Base-by-base conservation (phyloP, 2,329 filamentous ascomycete genomes). In the Arachnopeziza araneosa region DNA sequence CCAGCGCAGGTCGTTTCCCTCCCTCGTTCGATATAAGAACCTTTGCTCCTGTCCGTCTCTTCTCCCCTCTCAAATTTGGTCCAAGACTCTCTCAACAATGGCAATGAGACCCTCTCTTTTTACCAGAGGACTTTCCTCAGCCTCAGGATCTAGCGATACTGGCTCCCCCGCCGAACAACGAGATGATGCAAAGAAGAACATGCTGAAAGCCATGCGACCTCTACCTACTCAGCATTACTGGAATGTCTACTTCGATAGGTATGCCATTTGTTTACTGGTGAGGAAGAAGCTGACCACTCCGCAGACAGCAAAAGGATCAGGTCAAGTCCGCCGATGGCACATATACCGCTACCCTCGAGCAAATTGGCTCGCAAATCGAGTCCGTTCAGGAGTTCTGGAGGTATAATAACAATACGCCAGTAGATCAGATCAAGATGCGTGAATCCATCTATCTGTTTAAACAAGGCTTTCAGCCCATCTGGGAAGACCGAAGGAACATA, bases 401-500 rank as follows among this genome's bases (percentile, higher is more conserved):
- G 63, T 89, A 91, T 76, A 85, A 86, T 77, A 92, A 93, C 77
- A 91, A 92, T 75, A 90, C 87, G 49, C 89, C 89, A 19, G 86
- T 91, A 69, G 83, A 87, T 60, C 83, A 87, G 73, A 86, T 93
- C 74, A 87, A 87, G 75, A 85, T 89, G 79, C 85, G 88, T 69
- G 88, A 92, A 75, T 88, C 85, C 52, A 83, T 92, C 65, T 90
- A 92, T 73, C 81, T 93, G 66, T 92, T 92, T 80, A 91, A 91
- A 74, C 80, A 84, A 63, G 89, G 89, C 44, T 90, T 91, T 75
- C 83, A 83, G 64, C 89, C 89, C 59, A 78, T 91, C 67, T 92
- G 89, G 89, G 89, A 92, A 76, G 93, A 98, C 73, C 84, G 90
- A 50, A 86, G 95, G 69, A 97, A 97, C 75, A 80, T 88, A 61